Evolutionary conservation across 140 eudicot species (phyloP), one percentile per base, ranked within the genome.

Genomic region (Anethum foeniculum): DNA sequence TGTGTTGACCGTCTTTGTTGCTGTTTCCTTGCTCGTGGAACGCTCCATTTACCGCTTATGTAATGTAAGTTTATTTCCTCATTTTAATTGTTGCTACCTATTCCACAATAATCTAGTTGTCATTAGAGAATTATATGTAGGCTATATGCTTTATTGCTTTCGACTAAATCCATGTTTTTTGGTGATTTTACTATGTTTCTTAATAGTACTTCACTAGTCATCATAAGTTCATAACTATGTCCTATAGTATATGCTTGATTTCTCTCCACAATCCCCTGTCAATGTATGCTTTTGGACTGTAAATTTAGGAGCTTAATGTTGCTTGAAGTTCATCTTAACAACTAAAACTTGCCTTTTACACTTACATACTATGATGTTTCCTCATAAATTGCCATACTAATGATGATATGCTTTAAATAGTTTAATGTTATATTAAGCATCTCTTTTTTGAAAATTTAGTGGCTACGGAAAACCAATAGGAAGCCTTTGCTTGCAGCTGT

Each of bases 401-500:
- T 54, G 56, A 67, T 49, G 18, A 23, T 69, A 49, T 60, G 27
- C 41, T 30, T 62, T 28, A 79, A 68, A 47, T 12, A 3, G 18
- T 47, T 47, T 12, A 11, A 2, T 47, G 51, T 46, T 47, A 13
- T 47, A 47, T 39, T 41, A 32, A 41, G 76, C 38, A 34, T 36
- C 48, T 46, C 27, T 80, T 77, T 27, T 74, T 75, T 47, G 78
- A 78, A 79, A 49, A 78, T 83, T 47, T 88, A 96, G 99, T 93
- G 99, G 99, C 84, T 96, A 82, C 86, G 76, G 89, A 91, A 90
- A 91, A 96, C 98, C 23, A 86, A 90, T 82, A 84, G 99, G 41
- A 96, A 91, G 68, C 99, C 99, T 65, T 87, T 96, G 87, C 94
- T 96, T 80, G 97, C 94, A 47, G 97, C 99, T 10, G 88, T 96